A percentile compares a stretch with the other conserved stretches of the same genome.
Evolutionary conservation across 495 filamentous ascomycete species (phyloP).

Genomic region (Annulohypoxylon bovei): DNA sequence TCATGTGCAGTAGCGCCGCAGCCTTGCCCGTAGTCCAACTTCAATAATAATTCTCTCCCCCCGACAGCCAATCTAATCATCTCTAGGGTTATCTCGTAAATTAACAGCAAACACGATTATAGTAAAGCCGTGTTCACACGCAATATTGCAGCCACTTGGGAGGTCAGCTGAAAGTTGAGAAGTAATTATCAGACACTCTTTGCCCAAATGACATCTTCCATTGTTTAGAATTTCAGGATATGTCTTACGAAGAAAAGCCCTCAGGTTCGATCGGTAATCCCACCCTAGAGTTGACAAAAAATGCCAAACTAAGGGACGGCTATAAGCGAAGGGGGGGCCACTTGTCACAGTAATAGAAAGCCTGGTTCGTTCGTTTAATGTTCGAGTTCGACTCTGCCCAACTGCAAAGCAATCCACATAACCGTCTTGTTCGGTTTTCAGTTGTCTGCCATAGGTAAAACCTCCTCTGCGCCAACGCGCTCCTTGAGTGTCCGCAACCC

Average conservation of each 20-base stretch:
- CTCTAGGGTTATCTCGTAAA: constrained; percentile 34
- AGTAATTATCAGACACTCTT: constrained; percentile 33
- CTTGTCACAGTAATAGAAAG: constrained; percentile 37
- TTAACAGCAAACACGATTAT: constrained; percentile 32
- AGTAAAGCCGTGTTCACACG: constrained; percentile 32
- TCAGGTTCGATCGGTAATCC: constrained; percentile 20
- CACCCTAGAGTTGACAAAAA: constrained; percentile 20
- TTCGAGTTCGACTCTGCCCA: constrained; percentile 23
- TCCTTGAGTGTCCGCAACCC: constrained; percentile 19
- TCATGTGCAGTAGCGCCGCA: constrained; percentile 41
- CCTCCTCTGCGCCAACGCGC: constrained; percentile 10
- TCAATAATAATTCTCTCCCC: constrained; percentile 20
- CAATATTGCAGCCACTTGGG: constrained; percentile 15
- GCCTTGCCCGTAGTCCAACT: constrained; percentile 37
- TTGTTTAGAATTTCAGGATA: neutral
- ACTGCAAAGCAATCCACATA: constrained; percentile 30
- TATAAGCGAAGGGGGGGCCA: constrained; percentile 21
- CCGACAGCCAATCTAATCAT: constrained; percentile 25
- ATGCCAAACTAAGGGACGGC: constrained; percentile 22
- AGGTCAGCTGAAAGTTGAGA: constrained; percentile 29
- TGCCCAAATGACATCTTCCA: constrained; percentile 37
- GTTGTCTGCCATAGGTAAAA: neutral
- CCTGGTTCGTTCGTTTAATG: constrained; percentile 33
- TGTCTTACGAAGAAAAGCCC: constrained; percentile 32
- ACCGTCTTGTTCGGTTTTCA: constrained; percentile 10